These are phyloP conservation scores for Sherardia arvensis DNA, from an alignment of 257 asterid genomes.

Conservation along the genomic window DNA sequence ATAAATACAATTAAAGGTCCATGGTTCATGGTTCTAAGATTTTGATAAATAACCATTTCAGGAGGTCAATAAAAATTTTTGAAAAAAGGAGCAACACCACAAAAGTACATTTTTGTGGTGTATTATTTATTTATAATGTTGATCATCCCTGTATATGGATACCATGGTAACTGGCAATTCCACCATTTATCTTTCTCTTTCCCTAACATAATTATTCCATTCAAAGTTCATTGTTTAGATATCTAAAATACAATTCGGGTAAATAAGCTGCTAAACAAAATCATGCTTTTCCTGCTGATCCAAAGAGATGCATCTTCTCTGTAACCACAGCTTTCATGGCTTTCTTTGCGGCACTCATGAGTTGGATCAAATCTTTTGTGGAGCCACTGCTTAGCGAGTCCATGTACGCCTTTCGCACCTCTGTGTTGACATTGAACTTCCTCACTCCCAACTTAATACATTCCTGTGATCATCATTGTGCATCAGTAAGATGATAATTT, in stretches of 20 bases:
- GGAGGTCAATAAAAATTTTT: no score
- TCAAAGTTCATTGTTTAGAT: not conserved
- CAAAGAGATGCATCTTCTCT: conserved; percentile 85
- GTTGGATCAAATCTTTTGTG: conserved; percentile 58
- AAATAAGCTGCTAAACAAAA: not conserved
- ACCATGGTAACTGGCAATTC: not conserved
- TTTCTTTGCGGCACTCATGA: conserved; percentile 70
- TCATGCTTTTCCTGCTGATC: conserved; percentile 77
- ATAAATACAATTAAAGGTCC: no score
- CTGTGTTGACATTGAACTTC: conserved; percentile 93
- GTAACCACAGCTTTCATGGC: conserved; percentile 87
- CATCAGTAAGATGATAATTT: not conserved
- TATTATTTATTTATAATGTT: no score
- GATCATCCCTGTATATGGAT: not conserved
- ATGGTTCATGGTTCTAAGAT: no score
- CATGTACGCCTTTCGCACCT: conserved; percentile 84
- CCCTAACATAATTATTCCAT: not conserved
- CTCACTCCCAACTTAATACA: conserved; percentile 69
- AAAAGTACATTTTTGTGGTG: no score
- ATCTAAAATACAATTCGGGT: not conserved
- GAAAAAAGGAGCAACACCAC: not conserved
- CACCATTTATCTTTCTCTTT: not conserved
- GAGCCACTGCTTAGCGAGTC: conserved; percentile 38
- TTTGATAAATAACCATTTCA: no score
- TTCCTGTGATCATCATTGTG: conserved; percentile 35